Evolutionary conservation across 352 stramenopile genomes (phyloP), one percentile per base, ranked within the genome.

Genomic region (Globisporangium middletonii): DNA sequence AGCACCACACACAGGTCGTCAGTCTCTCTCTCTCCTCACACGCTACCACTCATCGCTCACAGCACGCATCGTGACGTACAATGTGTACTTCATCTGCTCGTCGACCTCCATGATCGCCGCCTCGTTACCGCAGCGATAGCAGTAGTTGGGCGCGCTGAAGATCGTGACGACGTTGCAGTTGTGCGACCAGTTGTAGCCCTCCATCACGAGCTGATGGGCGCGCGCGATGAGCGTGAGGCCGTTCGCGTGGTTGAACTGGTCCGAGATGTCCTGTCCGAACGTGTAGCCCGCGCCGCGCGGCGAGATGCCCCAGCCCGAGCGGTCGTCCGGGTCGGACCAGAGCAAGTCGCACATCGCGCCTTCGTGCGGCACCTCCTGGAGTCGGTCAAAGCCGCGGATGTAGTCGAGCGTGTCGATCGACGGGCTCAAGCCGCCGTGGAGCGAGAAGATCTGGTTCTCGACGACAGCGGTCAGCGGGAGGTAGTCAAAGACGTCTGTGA

Each of bases 71-170:
- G 8, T 7, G 26, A 85, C 85, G 80, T 89, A 97, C 88, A 98
- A 98, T 72, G 86, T 96, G 63, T 97, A 97, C 58, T 96, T 84
- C 82, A 98, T 94, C 65, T 97, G 84, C 67, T 98, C 94, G 62
- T 97, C 92, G 55, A 98, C 89, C 63, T 98, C 93, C 88, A 98
- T 97, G 72, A 99, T 98, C 12, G 97, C 97, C 4, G 96, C 96
- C 53, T 99, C 87, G 72, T 99, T 99, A 27, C 96, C 96, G 68
- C 96, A 99, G 50, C 96, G 86, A 77, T 99, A 99, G 77, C 97
- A 99, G 74, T 99, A 99, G 77, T 99, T 99, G 16, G 97, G 97
- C 44, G 97, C 97, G 38, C 88, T 98, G 75, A 99, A 99, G 58
- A 99, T 97, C 28, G 97, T 99, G 19, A 99, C 96, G 41, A 99